A percentile compares a stretch with the other conserved stretches of the same genome.
These are phyloP conservation scores for Flaveria ramosissima DNA, from an alignment of 129 eudicot species.

Conservation along the genomic window DNA sequence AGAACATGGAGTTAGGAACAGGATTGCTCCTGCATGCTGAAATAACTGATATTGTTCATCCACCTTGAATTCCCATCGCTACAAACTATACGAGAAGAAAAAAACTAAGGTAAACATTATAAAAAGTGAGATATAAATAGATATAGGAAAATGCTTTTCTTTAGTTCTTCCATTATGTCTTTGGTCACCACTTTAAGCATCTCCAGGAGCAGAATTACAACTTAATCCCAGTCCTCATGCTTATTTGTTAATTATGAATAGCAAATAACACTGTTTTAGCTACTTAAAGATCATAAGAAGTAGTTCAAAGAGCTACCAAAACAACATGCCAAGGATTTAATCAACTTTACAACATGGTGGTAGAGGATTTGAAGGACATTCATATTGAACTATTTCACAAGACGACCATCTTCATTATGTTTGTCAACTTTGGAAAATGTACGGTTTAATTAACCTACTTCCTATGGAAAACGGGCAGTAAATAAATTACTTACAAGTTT, in stretches of 20 bases:
- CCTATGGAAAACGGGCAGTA: too few relatives aligned
- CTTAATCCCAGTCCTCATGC: conserved; percentile 90
- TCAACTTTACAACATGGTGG: too few relatives aligned
- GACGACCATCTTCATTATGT: too few relatives aligned
- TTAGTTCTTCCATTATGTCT: conserved; percentile 94
- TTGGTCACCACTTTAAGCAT: conserved; percentile 91
- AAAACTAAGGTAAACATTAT: conserved; percentile 4
- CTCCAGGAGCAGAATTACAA: conserved; percentile 92
- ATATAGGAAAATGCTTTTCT: conserved; percentile 37
- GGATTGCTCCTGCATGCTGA: background rate
- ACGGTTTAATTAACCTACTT: too few relatives aligned
- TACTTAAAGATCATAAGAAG: background rate
- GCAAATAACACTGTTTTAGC: conserved; percentile 5
- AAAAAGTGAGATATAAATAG: too few relatives aligned
- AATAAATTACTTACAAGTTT: too few relatives aligned
- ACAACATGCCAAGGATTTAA: too few relatives aligned
- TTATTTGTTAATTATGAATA: too few relatives aligned
- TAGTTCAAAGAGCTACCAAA: background rate
- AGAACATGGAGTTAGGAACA: too few relatives aligned
- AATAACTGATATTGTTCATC: conserved; percentile 94
- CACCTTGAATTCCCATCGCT: conserved; percentile 64
- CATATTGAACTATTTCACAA: too few relatives aligned
- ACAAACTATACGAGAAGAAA: conserved; percentile 47
- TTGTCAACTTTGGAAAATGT: too few relatives aligned
- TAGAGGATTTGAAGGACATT: too few relatives aligned